These are phyloP conservation scores for Suillus occidentalis DNA, from an alignment of 768 basidiomycete genomes.

Conservation along the genomic window DNA sequence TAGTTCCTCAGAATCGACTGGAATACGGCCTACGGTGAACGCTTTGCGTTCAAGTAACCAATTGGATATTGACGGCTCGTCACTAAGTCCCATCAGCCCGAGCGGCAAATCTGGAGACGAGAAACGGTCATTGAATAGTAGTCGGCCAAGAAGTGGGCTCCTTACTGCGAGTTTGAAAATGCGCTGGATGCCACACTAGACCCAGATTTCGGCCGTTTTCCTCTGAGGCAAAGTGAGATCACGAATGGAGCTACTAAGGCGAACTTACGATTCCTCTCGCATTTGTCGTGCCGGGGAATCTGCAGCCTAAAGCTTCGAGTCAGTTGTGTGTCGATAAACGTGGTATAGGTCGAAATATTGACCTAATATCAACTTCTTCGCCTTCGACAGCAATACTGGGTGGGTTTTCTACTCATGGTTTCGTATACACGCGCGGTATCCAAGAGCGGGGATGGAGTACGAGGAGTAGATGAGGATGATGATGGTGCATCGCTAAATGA, in stretches of 20 bases:
- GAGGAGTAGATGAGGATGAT: background rate
- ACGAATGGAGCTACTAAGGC: background rate
- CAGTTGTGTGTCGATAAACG: background rate
- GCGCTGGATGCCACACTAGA: background rate
- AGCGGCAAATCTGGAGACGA: background rate
- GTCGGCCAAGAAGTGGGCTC: background rate
- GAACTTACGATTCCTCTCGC: background rate
- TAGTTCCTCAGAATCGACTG: background rate
- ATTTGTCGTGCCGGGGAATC: too few species aligned
- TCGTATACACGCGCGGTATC: background rate
- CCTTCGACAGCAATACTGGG: too few species aligned
- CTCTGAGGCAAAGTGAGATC: background rate
- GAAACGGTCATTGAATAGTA: background rate
- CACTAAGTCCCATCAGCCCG: background rate
- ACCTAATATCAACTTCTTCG: too few species aligned
- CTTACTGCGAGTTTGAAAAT: background rate
- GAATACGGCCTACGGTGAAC: background rate
- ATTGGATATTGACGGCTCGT: background rate
- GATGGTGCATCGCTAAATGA: background rate
- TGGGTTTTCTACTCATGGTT: background rate
- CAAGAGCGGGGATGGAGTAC: background rate
- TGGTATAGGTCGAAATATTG: too few species aligned
- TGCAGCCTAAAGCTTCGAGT: background rate
- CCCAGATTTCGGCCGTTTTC: too few species aligned
- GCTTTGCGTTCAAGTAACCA: constrained; percentile 3